These are phyloP conservation scores for Mortierella sp. DNA, from an alignment of 371 early-diverging fungal genomes.

Conservation along the genomic window DNA sequence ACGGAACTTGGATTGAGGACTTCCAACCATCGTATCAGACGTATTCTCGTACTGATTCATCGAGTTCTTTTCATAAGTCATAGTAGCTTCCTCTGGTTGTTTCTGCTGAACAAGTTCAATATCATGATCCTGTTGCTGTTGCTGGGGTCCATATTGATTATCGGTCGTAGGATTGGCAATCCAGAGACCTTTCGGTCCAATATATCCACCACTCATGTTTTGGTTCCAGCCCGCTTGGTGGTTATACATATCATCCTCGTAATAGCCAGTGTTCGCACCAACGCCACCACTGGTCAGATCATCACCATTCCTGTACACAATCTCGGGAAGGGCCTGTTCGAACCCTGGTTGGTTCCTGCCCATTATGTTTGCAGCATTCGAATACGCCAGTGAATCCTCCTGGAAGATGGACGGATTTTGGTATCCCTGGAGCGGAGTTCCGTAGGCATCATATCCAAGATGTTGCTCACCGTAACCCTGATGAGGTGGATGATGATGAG, in stretches of 20 bases:
- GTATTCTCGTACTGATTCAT: slow-evolving; percentile 29
- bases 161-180: slow-evolving; percentile 34
- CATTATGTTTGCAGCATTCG: slow-evolving; percentile 3
- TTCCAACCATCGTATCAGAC: slow-evolving; percentile 30
- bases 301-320: slow-evolving; percentile 46
- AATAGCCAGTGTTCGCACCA: slow-evolving; percentile 23
- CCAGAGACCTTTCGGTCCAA: slow-evolving; percentile 44
- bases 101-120: slow-evolving; percentile 5
- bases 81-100: neutral
- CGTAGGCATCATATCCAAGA: slow-evolving; percentile 41
- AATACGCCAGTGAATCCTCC: slow-evolving; percentile 43
- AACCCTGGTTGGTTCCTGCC: slow-evolving; percentile 27
- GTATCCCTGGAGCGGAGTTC: slow-evolving; percentile 23
- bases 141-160: slow-evolving; percentile 13
- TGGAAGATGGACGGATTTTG: slow-evolving; percentile 55
- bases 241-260: slow-evolving; percentile 34
- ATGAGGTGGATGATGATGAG: slow-evolving; percentile 7
- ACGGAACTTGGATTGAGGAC: slow-evolving; percentile 30
- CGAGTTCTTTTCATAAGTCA: slow-evolving; percentile 35
- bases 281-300: slow-evolving; percentile 32
- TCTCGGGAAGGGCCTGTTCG: slow-evolving; percentile 48
- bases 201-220: slow-evolving; percentile 19
- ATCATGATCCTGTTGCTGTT: slow-evolving; percentile 11
- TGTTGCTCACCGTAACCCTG: slow-evolving; percentile 16
- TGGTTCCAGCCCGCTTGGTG: slow-evolving; percentile 28